Conservation (phyloP, 495 filamentous ascomycete species). For the Penicillium diatomitis region DNA sequence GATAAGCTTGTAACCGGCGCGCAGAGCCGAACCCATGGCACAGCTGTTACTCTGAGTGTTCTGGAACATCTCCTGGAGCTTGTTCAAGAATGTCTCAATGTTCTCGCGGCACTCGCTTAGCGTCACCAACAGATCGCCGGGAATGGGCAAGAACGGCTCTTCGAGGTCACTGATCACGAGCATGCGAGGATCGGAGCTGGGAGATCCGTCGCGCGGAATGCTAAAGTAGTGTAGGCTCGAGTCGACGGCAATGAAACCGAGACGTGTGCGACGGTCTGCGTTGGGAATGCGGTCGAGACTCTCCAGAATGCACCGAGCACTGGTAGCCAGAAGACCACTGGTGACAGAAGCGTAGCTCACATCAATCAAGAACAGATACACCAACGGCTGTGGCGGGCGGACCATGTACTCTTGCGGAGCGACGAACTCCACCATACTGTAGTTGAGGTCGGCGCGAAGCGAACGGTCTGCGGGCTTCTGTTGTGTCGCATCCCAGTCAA, state of each 20-base stretch:
- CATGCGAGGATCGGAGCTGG: conserved; percentile 76
- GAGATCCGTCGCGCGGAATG: conserved; percentile 78
- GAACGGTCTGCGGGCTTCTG: conserved; percentile 87
- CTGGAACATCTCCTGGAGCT: conserved; percentile 94
- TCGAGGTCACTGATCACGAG: conserved; percentile 93
- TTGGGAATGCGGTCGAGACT: conserved; percentile 96
- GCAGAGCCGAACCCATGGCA: conserved; percentile 86
- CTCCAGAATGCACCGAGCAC: conserved; percentile 86
- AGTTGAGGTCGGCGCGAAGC: conserved; percentile 83
- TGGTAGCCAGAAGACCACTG: conserved; percentile 89
- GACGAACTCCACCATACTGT: conserved; percentile 91
- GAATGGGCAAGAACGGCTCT: conserved; percentile 93
- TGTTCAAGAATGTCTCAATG: conserved; percentile 82
- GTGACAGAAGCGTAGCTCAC: conserved; percentile 89
- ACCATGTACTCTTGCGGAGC: conserved; percentile 99
- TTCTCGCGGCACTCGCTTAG: conserved; percentile 81
- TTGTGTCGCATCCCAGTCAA: conserved; percentile 89
- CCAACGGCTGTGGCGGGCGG: conserved; percentile 87
- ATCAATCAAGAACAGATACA: conserved; percentile 97
- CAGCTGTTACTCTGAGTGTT: conserved; percentile 78
- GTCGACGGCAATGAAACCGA: conserved; percentile 94
- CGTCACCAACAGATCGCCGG: conserved; percentile 85
- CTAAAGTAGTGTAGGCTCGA: conserved; percentile 93
- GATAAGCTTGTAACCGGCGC: conserved; percentile 91
- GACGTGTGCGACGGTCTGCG: conserved; percentile 80